These are phyloP conservation scores for Suillus fuscotomentosus DNA, from an alignment of 768 basidiomycete species.

Conservation along the genomic window DNA sequence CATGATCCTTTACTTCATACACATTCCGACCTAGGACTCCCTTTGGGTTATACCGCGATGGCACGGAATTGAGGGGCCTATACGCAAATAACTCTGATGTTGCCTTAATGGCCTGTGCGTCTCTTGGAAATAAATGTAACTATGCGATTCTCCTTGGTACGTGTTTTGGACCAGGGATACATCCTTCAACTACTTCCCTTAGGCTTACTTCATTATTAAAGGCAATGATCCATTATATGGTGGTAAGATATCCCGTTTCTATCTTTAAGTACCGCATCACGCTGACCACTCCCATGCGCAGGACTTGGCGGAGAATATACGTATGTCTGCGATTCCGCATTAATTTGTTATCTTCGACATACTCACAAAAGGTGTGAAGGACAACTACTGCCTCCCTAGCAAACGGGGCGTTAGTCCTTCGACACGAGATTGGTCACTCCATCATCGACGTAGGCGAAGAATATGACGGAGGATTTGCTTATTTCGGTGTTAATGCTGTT, in stretches of 20 bases:
- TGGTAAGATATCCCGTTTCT: conserved; percentile 39
- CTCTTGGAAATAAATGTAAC: conserved; percentile 63
- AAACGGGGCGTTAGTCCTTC: conserved; percentile 73
- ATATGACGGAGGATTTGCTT: conserved; percentile 76
- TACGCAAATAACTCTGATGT: conserved; percentile 68
- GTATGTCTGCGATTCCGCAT: conserved; percentile 39
- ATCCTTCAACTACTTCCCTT: neutral
- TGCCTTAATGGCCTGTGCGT: conserved; percentile 66
- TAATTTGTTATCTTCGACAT: neutral
- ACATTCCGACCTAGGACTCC: conserved; percentile 48
- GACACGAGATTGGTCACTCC: conserved; percentile 81
- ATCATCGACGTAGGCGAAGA: conserved; percentile 80
- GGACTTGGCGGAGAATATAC: conserved; percentile 79
- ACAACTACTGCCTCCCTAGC: conserved; percentile 72
- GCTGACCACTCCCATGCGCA: conserved; percentile 21
- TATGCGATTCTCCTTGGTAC: conserved; percentile 74
- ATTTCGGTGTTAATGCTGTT: conserved; percentile 68
- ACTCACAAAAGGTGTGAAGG: conserved; percentile 32
- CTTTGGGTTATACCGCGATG: conserved; percentile 75
- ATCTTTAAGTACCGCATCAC: neutral
- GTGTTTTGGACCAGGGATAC: conserved; percentile 6
- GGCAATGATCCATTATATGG: conserved; percentile 81
- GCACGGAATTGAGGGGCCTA: conserved; percentile 72
- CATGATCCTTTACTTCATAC: conserved; percentile 4
- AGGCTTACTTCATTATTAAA: conserved; percentile 20